Conservation (phyloP, 176 grass and related monocot genomes). For the Aechmea fasciata region DNA sequence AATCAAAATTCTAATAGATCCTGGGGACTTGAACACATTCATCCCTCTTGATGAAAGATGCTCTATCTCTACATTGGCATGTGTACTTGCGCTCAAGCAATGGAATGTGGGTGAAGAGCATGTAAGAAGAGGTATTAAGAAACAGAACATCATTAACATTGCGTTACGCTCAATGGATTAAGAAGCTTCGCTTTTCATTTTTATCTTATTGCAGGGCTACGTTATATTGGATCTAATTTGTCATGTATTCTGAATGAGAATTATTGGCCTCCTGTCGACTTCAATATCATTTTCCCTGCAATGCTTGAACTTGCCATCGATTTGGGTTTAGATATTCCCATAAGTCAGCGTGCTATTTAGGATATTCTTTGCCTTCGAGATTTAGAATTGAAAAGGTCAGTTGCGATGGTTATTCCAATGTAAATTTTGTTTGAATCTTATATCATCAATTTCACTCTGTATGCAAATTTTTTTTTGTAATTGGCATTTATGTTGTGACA, state of each 20-base stretch:
- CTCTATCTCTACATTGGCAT: no score
- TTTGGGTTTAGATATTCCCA: slow-evolving; percentile 39
- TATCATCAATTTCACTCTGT: not conserved
- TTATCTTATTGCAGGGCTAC: slow-evolving; percentile 29
- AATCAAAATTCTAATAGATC: no score
- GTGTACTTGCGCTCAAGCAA: no score
- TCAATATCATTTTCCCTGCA: slow-evolving; percentile 54
- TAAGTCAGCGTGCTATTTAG: slow-evolving; percentile 17
- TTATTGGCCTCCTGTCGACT: slow-evolving; percentile 43
- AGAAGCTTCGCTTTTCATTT: not conserved
- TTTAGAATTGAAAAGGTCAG: slow-evolving; percentile 52
- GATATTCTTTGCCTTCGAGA: slow-evolving; percentile 27
- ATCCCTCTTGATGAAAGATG: no score
- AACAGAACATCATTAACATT: not conserved
- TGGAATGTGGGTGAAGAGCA: no score
- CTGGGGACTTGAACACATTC: no score
- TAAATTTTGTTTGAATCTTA: slow-evolving; percentile 1
- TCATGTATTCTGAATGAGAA: slow-evolving; percentile 30
- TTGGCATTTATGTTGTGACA: not conserved
- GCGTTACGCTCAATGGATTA: not conserved
- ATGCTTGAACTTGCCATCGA: slow-evolving; percentile 46
- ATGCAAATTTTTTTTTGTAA: no score
- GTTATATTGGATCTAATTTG: slow-evolving; percentile 50
- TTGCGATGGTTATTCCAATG: not conserved
- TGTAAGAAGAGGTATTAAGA: slow-evolving; percentile 44